Evolutionary conservation across 768 basidiomycete species (phyloP).

Genomic region (Auricularia cornea): DNA sequence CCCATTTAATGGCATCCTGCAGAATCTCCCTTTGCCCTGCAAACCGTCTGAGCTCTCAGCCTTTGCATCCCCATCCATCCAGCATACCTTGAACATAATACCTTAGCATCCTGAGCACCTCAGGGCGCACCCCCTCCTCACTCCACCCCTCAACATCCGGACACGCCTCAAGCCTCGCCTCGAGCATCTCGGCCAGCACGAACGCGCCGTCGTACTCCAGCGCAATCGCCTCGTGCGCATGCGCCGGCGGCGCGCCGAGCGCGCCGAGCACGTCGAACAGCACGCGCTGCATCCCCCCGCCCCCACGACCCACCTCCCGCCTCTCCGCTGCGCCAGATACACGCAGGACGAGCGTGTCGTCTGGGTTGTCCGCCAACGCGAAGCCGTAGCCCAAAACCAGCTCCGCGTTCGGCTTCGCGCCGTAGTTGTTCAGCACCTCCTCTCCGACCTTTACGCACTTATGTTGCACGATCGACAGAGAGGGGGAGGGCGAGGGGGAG

Average conservation of each 20-base stretch:
- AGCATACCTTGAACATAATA: conserved; percentile 8
- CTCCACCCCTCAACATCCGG: conserved; percentile 24
- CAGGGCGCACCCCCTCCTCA: conserved; percentile 1
- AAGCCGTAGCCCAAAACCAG: conserved; percentile 92
- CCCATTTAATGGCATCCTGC: conserved; percentile 18
- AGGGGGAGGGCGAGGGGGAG: conserved; percentile 23
- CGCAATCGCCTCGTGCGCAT: conserved; percentile 25
- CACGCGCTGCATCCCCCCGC: conserved; percentile 44
- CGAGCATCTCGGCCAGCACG: conserved; percentile 59
- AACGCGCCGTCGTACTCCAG: conserved; percentile 62
- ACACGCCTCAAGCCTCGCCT: conserved; percentile 40
- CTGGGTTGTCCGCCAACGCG: conserved; percentile 65
- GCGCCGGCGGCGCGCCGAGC: conserved; percentile 16
- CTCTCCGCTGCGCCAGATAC: conserved; percentile 43
- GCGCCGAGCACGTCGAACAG: conserved; percentile 46
- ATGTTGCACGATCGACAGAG: conserved; percentile 59
- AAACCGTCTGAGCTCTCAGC: no score
- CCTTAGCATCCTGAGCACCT: conserved; percentile 1
- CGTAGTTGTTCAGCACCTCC: conserved; percentile 88
- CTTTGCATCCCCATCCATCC: background rate
- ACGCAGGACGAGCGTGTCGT: conserved; percentile 78
- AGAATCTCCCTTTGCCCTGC: conserved; percentile 12
- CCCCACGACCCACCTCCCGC: conserved; percentile 59
- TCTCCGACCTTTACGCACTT: conserved; percentile 28
- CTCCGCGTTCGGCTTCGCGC: conserved; percentile 83